Conservation (phyloP, 1,284 basidiomycete genomes). For the Porphyrellus sp. region DNA sequence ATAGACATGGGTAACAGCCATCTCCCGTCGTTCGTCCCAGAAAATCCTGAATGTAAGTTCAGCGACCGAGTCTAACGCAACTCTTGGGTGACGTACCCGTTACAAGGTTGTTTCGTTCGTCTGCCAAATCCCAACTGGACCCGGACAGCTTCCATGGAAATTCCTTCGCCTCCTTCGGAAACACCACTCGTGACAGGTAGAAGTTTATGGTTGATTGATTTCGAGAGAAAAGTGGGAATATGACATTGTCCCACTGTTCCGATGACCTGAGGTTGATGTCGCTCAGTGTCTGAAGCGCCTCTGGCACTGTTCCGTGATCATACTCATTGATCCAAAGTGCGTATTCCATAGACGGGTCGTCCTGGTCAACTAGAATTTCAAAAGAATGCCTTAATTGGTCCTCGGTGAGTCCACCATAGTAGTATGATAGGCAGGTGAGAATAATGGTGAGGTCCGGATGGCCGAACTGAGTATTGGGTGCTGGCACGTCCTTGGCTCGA, state of each 20-base stretch:
- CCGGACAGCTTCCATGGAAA: too few species aligned
- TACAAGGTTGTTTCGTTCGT: too few species aligned
- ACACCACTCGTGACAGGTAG: too few species aligned
- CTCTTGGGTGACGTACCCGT: too few species aligned
- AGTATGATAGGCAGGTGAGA: not conserved
- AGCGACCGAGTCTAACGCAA: too few species aligned
- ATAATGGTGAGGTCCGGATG: not conserved
- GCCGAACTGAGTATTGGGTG: not conserved
- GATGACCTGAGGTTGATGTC: slow-evolving; percentile 42
- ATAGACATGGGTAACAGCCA: too few species aligned
- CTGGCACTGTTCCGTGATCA: slow-evolving; percentile 21
- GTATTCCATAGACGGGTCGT: not conserved
- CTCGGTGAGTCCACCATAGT: not conserved
- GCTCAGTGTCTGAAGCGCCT: slow-evolving; percentile 29
- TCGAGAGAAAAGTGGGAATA: slow-evolving; percentile 36
- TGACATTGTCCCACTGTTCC: slow-evolving; percentile 30
- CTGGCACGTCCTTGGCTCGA: too few species aligned
- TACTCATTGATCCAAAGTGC: slow-evolving; percentile 36
- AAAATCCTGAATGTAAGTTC: too few species aligned
- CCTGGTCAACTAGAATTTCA: not conserved
- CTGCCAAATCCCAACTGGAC: too few species aligned
- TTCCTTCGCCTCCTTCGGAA: too few species aligned
- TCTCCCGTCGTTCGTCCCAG: too few species aligned
- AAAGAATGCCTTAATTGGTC: not conserved
- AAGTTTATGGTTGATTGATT: too few species aligned